phyloP scores from a whole-genome alignment of 2,329 filamentous ascomycete species.

The Xylariaceae sp. region DNA sequence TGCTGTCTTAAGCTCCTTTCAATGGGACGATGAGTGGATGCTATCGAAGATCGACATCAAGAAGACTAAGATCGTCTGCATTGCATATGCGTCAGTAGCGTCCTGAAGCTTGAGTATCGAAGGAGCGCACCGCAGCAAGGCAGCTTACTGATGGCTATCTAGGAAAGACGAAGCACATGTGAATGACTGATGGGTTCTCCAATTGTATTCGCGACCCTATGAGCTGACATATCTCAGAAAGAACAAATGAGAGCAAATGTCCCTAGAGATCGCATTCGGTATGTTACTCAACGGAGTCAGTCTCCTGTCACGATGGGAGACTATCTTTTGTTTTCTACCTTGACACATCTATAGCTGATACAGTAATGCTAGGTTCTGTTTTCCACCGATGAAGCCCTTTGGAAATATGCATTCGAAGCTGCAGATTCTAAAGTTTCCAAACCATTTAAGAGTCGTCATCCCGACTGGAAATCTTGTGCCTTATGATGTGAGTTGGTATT shows the following conservation, averaged over 20 bases:
- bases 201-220: neutral
- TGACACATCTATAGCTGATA: neutral
- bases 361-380: constrained; percentile 56
- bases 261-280: constrained; percentile 50
- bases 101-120: too few species aligned
- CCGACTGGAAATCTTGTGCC: constrained; percentile 83
- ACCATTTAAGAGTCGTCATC: constrained; percentile 74
- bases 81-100: constrained; percentile 48
- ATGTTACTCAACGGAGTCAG: neutral
- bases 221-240: constrained; percentile 38
- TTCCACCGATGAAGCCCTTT: constrained; percentile 73
- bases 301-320: neutral
- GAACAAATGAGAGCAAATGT: constrained; percentile 47
- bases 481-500: constrained; percentile 54
- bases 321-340: neutral
- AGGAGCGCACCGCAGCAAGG: too few species aligned
- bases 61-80: constrained; percentile 60
- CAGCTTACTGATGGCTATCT: neutral
- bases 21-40: constrained; percentile 82
- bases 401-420: constrained; percentile 93
- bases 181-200: too few species aligned
- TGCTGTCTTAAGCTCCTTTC: constrained; percentile 81
- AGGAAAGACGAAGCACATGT: constrained; percentile 48
- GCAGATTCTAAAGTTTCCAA: constrained; percentile 77
- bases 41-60: constrained; percentile 64